Conservation (phyloP, 768 basidiomycete species). For the Coprinellus aureogranulatus region DNA sequence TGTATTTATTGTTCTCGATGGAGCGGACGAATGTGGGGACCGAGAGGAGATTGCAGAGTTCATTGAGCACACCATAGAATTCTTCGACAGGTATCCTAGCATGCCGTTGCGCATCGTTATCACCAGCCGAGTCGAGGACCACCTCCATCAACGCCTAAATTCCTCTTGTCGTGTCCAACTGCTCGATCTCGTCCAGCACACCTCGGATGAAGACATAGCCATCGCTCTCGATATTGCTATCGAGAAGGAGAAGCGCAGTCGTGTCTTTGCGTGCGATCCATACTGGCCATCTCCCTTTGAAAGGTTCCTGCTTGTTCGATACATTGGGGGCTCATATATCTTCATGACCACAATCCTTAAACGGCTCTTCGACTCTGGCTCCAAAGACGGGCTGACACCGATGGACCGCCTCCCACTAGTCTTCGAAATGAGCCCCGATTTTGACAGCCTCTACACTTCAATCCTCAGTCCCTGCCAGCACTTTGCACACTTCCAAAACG, state of each 20-base stretch:
- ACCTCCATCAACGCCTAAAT: not conserved
- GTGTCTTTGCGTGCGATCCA: not conserved
- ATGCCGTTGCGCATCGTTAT: not conserved
- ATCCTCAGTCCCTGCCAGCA: not conserved
- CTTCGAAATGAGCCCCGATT: not conserved
- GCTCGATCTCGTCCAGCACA: not conserved
- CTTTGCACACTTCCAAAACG: not conserved
- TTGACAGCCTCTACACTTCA: not conserved
- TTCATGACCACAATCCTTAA: not conserved
- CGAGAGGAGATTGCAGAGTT: constrained; percentile 6
- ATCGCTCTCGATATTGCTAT: not conserved
- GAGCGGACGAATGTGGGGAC: constrained; percentile 17
- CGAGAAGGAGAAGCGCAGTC: not conserved
- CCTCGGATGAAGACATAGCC: not conserved
- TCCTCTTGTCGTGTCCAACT: not conserved
- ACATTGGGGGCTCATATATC: not conserved
- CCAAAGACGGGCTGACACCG: not conserved
- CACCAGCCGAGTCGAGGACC: not conserved
- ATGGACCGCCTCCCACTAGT: not conserved
- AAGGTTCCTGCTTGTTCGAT: not conserved
- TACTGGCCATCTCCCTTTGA: not conserved
- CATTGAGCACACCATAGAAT: not conserved
- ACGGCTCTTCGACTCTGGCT: not conserved
- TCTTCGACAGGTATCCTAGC: not conserved
- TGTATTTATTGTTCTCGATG: constrained; percentile 15